Percentiles rank a stretch among this genome's conserved stretches.
These are phyloP conservation scores for Plantago elongata DNA, from an alignment of 257 asterid genomes.

Conservation along the genomic window DNA sequence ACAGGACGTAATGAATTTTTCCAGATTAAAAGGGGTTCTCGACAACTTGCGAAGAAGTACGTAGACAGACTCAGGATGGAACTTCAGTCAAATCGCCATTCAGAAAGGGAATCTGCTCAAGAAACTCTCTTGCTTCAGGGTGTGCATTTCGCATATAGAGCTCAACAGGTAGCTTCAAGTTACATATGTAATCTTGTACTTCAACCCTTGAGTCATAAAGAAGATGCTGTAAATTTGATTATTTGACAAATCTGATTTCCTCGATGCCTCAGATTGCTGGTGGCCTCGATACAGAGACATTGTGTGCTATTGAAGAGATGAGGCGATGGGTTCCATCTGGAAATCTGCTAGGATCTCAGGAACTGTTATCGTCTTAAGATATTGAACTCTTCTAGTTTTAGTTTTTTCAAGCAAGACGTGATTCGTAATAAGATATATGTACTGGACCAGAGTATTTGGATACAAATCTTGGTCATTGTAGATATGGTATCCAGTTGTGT, in stretches of 20 bases:
- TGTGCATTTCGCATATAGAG: conserved; percentile 14
- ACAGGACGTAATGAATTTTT: background rate
- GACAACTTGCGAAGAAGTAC: conserved; percentile 14
- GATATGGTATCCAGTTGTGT: no score
- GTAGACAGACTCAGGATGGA: conserved; percentile 9
- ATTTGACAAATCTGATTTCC: background rate
- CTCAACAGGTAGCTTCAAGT: conserved; percentile 10
- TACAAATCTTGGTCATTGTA: no score
- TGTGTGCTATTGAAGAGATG: conserved; percentile 15
- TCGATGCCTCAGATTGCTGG: conserved; percentile 11
- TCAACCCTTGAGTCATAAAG: background rate
- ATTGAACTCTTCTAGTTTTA: background rate
- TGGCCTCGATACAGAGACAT: conserved; percentile 12
- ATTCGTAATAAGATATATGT: background rate
- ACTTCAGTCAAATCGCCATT: conserved; percentile 7
- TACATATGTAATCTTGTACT: background rate
- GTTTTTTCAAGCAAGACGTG: background rate
- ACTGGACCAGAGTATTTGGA: no score
- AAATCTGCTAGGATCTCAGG: conserved; percentile 5
- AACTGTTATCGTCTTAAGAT: conserved; percentile 5
- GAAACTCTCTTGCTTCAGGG: conserved; percentile 18
- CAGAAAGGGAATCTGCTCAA: conserved; percentile 11
- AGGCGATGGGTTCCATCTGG: conserved; percentile 4
- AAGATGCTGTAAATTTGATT: background rate
- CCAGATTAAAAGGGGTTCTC: conserved; percentile 13